These are phyloP conservation scores for Coniella vitis DNA, from an alignment of 2,329 filamentous ascomycete species.

Conservation along the genomic window DNA sequence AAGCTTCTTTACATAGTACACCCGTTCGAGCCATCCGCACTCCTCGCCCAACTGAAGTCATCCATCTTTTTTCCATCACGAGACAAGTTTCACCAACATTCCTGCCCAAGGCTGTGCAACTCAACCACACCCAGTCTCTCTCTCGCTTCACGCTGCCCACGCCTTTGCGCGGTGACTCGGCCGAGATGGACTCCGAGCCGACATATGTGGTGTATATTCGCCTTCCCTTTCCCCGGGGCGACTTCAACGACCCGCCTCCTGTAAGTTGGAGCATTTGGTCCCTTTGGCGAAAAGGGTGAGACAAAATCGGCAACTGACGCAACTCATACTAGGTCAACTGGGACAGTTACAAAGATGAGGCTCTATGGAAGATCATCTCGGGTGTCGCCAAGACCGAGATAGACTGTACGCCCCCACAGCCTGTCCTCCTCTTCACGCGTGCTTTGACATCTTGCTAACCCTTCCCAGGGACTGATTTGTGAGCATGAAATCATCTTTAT, in stretches of 20 bases:
- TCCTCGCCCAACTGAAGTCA: too few species aligned
- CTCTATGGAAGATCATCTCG: slow-evolving; percentile 84
- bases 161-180: not conserved
- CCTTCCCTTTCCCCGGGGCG: slow-evolving; percentile 78
- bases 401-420: slow-evolving; percentile 57
- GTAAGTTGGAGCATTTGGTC: slow-evolving; percentile 40
- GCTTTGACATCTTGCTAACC: not conserved
- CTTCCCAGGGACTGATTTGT: slow-evolving; percentile 69
- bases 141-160: not conserved
- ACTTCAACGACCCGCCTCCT: slow-evolving; percentile 84
- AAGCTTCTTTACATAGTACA: too few species aligned
- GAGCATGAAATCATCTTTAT: slow-evolving; percentile 27
- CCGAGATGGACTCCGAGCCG: slow-evolving; percentile 36
- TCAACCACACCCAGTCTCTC: not conserved
- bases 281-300: not conserved
- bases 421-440: not conserved
- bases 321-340: slow-evolving; percentile 64
- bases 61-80: too few species aligned
- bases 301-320: not conserved
- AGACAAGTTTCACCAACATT: not conserved
- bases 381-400: slow-evolving; percentile 75
- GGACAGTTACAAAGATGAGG: slow-evolving; percentile 79
- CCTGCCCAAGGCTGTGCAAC: not conserved
- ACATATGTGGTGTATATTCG: slow-evolving; percentile 75
- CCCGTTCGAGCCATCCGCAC: too few species aligned